Evolutionary conservation across 2,329 filamentous ascomycete species (phyloP), one percentile per base, ranked within the genome.

Genomic region (Colletotrichum phormii): DNA sequence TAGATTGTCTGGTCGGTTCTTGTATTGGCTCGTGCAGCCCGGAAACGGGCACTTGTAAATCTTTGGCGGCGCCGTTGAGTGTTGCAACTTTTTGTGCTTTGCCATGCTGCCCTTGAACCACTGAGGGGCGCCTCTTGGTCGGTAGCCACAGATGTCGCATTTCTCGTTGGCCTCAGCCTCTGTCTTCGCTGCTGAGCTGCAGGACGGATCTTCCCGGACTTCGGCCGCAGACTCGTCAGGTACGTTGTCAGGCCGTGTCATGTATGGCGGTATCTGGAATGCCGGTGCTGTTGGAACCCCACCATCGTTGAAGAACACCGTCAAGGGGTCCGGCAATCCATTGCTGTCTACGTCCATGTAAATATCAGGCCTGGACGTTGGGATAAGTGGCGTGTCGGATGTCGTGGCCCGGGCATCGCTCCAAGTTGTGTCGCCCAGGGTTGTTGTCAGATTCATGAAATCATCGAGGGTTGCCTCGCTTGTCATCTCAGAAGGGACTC

Each of bases 21-120:
- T 88, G 77, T 88, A 90, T 75, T 86, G 84, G 76, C 87, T 89
- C 26, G 80, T 85, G 76, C 88, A 90, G 3, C 86, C 87, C 2
- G 87, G 88, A 61, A 78, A 90, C 3, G 84, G 83, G 74, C 88
- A 90, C 72, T 83, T 83, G 79, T 87, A 90, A 57, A 89, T 88
- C 72, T 83, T 82, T 8, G 86, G 85, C 46, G 86, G 86, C 3
- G 81, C 83, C 13, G 80, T 80, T 62, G 86, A 85, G 79, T 90
- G 88, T 78, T 88, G 86, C 71, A 86, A 80, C 77, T 86, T 88
- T 81, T 83, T 88, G 77, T 90, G 88, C 78, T 89, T 90, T 61
- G 87, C 84, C 88, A 90, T 89, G 77, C 86, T 89, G 6, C 88
- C 88, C 57, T 85, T 85, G 77, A 89, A 90, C 88, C 88, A 90